A percentile compares a stretch with the other conserved stretches of the same genome.
Evolutionary conservation across 768 basidiomycete genomes (phyloP).

Genomic region (Pulveroboletus frians): DNA sequence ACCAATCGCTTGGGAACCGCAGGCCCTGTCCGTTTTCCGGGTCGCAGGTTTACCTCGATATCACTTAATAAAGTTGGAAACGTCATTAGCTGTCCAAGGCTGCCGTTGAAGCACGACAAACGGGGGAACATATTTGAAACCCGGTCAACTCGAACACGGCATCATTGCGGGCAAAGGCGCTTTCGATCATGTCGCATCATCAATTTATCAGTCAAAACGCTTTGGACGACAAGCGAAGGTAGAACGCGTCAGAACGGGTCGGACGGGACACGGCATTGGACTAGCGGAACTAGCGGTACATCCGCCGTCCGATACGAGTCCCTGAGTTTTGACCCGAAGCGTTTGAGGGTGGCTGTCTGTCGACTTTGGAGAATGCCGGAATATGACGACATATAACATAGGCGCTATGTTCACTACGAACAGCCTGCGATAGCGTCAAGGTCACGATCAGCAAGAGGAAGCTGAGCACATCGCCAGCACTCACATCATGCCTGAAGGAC

Average conservation of each 20-base stretch:
- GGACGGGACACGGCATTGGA: background rate
- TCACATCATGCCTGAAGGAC: background rate
- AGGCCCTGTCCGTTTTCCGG: background rate
- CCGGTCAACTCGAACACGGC: background rate
- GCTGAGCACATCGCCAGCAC: background rate
- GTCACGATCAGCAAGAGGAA: background rate
- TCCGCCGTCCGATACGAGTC: background rate
- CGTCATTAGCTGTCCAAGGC: background rate
- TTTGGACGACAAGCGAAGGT: background rate
- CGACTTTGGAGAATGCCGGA: background rate
- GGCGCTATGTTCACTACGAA: background rate
- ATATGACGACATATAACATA: background rate
- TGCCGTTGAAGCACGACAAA: background rate
- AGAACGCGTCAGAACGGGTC: background rate
- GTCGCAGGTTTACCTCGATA: background rate
- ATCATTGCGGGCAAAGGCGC: background rate
- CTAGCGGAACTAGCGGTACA: background rate
- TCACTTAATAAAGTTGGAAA: background rate
- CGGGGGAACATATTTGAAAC: slow-evolving; percentile 1
- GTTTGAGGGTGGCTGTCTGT: background rate
- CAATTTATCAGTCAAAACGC: background rate
- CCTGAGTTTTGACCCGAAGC: background rate
- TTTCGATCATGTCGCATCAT: background rate
- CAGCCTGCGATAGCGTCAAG: background rate
- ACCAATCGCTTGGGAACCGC: background rate